A percentile compares a stretch with the other conserved stretches of the same genome.
Conservation (phyloP, 2,329 filamentous ascomycete genomes). For the Arthrobotrys conoides region DNA sequence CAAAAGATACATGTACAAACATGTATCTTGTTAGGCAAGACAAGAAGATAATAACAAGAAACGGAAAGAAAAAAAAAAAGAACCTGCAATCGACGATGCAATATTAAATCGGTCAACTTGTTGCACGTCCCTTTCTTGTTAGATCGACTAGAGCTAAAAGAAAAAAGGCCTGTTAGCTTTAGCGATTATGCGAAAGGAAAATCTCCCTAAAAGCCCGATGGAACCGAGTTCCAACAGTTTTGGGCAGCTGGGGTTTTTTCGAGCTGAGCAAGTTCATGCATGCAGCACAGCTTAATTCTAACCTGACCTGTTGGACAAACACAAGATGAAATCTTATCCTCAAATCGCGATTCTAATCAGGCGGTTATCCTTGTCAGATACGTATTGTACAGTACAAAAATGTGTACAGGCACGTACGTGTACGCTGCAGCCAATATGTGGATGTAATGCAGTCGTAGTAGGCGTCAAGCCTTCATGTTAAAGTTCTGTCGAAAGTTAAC, state of each 20-base stretch:
- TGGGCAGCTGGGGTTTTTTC: constrained; percentile 23
- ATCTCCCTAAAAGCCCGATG: constrained; percentile 40
- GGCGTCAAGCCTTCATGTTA: constrained; percentile 14
- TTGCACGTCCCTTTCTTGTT: constrained; percentile 36
- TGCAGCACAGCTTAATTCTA: constrained; percentile 47
- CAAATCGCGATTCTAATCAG: constrained; percentile 41
- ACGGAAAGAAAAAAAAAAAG: constrained; percentile 9
- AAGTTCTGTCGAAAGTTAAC: constrained; percentile 7
- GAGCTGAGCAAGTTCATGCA: constrained; percentile 30
- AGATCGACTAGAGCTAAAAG: no score
- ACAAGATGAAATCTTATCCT: constrained; percentile 39
- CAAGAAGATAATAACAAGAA: constrained; percentile 1
- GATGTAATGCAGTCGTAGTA: constrained; percentile 20
- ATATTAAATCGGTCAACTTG: constrained; percentile 27
- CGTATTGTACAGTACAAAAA: not conserved
- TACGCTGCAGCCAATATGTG: constrained; percentile 9
- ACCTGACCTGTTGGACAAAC: constrained; percentile 44
- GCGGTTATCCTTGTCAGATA: constrained; percentile 30
- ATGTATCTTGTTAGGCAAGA: not conserved
- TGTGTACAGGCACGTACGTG: constrained; percentile 22
- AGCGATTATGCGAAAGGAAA: constrained; percentile 43
- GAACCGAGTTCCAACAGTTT: constrained; percentile 42
- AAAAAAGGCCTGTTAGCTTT: constrained; percentile 1
- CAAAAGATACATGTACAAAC: not conserved
- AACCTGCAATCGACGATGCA: constrained; percentile 16